Evolutionary conservation across 345 rosid genomes (phyloP), one percentile per base, ranked within the genome.

Genomic region (Arabis hirsuta): DNA sequence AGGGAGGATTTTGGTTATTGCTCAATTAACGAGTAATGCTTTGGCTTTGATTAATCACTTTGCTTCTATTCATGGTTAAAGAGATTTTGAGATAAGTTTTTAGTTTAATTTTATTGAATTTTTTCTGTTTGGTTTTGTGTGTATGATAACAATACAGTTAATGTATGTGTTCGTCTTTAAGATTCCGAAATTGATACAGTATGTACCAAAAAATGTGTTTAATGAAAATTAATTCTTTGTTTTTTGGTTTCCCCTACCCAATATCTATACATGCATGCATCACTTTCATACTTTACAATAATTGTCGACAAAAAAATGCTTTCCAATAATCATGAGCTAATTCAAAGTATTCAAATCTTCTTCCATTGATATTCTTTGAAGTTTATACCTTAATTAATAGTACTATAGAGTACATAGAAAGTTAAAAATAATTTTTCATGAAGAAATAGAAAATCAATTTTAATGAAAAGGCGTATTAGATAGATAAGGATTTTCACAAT

Each of bases 11-110:
- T 57, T 80, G 78, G 68, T 44, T 4, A 69, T 85, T 53, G 84
- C 87, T 12, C 96, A 85, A 6, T 42, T 89, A 73, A 89, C 92
- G 7, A 89, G 96, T 76, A 87, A 86, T 67, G 94, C 96, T 32
- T 82, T 88, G 80, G 88, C 96, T 64, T 81, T 89, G 81, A 64
- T 92, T 77, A 87, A 88, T 56, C 74, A 65, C 6, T 86, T 82
- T 78, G 88, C 89, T 72, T 67, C 85, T 27, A 73, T 84, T 43
- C 83, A 68, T 65, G 81, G 76, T 58, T 82, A 86, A 62, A 36
- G 2, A 55, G 32, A 9, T 16, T 42, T 31, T 55, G 12, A 29
- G 7, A 47, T 65, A 11, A 2, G 6, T 24, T 32, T n/a, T 31
- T 56, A 36, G 34, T 47, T 56, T 57, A 3, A 9, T 46, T 51